Base-by-base conservation (phyloP, 2,329 filamentous ascomycete species). In the Colletotrichum endophyticum region DNA sequence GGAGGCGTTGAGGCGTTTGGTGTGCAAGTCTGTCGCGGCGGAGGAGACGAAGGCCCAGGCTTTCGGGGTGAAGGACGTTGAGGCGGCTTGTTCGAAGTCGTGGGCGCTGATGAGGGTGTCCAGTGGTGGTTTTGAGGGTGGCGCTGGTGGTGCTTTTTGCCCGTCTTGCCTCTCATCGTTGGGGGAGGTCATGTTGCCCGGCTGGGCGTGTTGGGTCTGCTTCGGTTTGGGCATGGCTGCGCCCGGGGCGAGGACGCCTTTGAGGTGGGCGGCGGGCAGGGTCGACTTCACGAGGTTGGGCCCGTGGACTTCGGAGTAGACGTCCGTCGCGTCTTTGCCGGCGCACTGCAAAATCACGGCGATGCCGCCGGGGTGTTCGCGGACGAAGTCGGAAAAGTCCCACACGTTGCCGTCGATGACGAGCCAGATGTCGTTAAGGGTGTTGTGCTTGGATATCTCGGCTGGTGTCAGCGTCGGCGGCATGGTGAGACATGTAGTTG, bases 11-110 rank as follows among this genome's bases (percentile, higher is more conserved):
- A 88, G 87, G 66, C 77, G 79, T 64, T 92, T 90, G 49, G 93
- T 91, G 79, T 88, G 88, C n/a, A 86, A 82, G 80, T 89, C 93
- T 8, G 92, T 94, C 13, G 92, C 91, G 3, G 92, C 93, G 11
- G 91, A 93, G 25, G 91, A 93, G 81, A 92, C 91, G 80, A 94
- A 94, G 1, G 92, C 93, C 91, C 91, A 94, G n/a, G 92, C 90
- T 80, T 94, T 94, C 27, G 89, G 87, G 11, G 88, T 87, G 64
- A 93, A 87, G 8, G 88, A 89, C 30, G 85, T 85, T 19, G 88
- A 87, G 6, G 92, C 92, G 0, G 89, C 91, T 13, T 84, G 75
- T 68, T 91, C 88, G 80, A 94, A 94, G 83, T 94, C 92, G 77
- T 92, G 86, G 8, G 89, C 75, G 79, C 87, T 92, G 80, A 93